A percentile compares a stretch with the other conserved stretches of the same genome.
Conservation (phyloP, 352 stramenopile genomes). For the Phytophthora brassicae region DNA sequence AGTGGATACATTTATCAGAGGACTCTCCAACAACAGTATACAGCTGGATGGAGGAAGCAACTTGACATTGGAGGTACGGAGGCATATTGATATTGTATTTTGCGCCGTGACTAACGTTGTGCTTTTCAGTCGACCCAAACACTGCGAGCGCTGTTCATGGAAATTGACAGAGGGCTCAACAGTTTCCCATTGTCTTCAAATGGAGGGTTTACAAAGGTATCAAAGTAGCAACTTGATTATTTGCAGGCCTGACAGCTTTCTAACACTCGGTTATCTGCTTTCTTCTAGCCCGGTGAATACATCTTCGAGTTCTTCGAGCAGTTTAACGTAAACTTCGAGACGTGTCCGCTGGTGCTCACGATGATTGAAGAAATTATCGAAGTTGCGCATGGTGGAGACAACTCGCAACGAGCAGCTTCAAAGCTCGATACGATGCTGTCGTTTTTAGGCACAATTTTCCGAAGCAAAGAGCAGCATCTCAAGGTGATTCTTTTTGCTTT, state of each 20-base stretch:
- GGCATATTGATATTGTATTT: background rate
- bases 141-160: conserved; percentile 75
- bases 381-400: conserved; percentile 70
- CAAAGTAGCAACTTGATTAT: background rate
- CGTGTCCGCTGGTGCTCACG: conserved; percentile 78
- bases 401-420: conserved; percentile 60
- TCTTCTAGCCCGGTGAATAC: conserved; percentile 69
- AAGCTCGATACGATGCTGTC: conserved; percentile 83
- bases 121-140: conserved; percentile 69
- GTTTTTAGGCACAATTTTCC: conserved; percentile 86
- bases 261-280: conserved; percentile 2
- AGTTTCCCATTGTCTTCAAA: conserved; percentile 69
- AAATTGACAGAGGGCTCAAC: conserved; percentile 85
- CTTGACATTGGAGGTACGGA: conserved; percentile 61
- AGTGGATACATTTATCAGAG: conserved; percentile 86
- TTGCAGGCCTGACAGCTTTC: background rate
- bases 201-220: conserved; percentile 83
- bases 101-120: conserved; percentile 14
- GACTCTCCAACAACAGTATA: conserved; percentile 60
- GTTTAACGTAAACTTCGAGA: conserved; percentile 90
- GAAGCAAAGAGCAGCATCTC: conserved; percentile 78
- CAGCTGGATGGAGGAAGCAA: conserved; percentile 48
- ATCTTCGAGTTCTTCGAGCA: conserved; percentile 92
- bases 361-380: conserved; percentile 91
- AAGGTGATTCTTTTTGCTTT: conserved; percentile 35